phyloP scores from a whole-genome alignment of 1,284 basidiomycete species.

The Vanrija sp. region DNA sequence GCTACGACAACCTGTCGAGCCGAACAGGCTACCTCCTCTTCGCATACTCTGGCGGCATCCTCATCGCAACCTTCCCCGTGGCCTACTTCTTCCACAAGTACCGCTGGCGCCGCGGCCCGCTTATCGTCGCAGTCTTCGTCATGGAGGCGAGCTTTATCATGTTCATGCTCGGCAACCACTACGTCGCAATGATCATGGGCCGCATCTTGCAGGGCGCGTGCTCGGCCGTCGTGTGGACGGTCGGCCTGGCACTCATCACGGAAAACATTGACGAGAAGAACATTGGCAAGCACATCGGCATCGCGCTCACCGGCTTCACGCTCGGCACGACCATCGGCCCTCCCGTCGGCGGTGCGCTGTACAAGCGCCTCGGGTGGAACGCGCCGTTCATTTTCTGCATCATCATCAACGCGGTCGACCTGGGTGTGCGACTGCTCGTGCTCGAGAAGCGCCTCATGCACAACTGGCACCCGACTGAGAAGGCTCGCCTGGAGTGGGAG shows the following conservation, averaged over 20 bases:
- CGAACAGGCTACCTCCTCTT: conserved; percentile 33
- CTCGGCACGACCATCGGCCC: conserved; percentile 55
- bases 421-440: conserved; percentile 54
- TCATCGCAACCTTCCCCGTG: conserved; percentile 61
- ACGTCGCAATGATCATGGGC: conserved; percentile 65
- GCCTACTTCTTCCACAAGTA: conserved; percentile 61
- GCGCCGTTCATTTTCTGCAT: conserved; percentile 69
- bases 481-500: too few relatives aligned
- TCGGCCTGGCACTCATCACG: conserved; percentile 46
- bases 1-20: conserved; percentile 29
- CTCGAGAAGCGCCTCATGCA: conserved; percentile 40
- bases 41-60: conserved; percentile 32
- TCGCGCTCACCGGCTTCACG: conserved; percentile 65
- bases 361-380: conserved; percentile 62
- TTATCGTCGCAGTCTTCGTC: conserved; percentile 53
- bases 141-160: conserved; percentile 55
- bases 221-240: conserved; percentile 68
- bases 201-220: conserved; percentile 67
- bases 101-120: conserved; percentile 55
- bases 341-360: conserved; percentile 65
- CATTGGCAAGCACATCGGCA: conserved; percentile 65
- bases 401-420: conserved; percentile 58
- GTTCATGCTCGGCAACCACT: conserved; percentile 69
- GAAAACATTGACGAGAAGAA: conserved; percentile 61
- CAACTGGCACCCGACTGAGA: background rate